Evolutionary conservation across 2,329 filamentous ascomycete species (phyloP).

Genomic region (Akanthomyces uredinophilus): DNA sequence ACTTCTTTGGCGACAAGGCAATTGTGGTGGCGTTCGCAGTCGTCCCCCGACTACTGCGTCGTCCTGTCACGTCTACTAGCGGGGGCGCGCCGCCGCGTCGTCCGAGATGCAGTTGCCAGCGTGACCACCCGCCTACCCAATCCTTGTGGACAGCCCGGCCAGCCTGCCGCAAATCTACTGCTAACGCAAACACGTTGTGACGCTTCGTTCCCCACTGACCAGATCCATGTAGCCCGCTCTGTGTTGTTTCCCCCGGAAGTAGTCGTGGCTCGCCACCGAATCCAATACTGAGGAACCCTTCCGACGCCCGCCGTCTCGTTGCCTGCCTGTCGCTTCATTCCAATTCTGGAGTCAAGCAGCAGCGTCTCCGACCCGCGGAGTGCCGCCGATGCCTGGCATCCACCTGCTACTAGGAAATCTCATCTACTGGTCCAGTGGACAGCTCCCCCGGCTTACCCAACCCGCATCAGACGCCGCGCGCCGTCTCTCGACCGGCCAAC

Average conservation of each 20-base stretch:
- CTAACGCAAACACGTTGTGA: background rate
- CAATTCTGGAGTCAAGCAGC: background rate
- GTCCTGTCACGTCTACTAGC: background rate
- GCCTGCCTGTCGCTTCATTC: background rate
- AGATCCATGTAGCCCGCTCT: background rate
- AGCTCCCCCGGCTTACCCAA: background rate
- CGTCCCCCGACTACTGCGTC: background rate
- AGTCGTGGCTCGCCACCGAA: background rate
- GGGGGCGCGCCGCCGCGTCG: background rate
- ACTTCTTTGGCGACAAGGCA: background rate
- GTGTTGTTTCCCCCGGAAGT: background rate
- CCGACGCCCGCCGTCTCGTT: background rate
- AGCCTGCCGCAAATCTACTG: constrained; percentile 8
- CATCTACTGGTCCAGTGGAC: background rate
- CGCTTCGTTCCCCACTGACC: background rate
- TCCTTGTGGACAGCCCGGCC: background rate
- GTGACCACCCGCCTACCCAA: constrained; percentile 1
- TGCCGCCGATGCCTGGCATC: background rate
- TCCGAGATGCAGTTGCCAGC: background rate
- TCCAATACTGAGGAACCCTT: background rate
- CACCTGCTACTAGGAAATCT: background rate
- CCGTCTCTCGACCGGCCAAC: constrained; percentile 1
- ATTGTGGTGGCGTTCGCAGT: background rate
- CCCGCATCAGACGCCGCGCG: constrained; percentile 7
- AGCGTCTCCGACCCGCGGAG: background rate